A percentile compares a stretch with the other conserved stretches of the same genome.
Evolutionary conservation across 1,284 basidiomycete genomes (phyloP).

Genomic region (Farysia itapuensis): DNA sequence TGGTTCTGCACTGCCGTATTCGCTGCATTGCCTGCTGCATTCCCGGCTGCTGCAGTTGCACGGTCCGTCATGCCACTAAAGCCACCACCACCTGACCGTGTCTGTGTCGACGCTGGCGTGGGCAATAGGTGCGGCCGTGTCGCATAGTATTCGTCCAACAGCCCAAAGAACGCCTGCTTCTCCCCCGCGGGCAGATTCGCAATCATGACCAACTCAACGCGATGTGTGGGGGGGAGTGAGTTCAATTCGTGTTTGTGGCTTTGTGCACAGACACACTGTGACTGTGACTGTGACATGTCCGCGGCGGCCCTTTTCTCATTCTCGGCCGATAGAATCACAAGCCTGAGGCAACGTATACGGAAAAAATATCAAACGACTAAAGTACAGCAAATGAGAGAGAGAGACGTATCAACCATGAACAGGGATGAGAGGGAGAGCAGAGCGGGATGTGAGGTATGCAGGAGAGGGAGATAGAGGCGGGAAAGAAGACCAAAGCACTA

Average conservation of each 20-base stretch:
- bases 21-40: conserved; percentile 21
- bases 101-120: neutral
- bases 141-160: conserved; percentile 53
- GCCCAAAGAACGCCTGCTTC: conserved; percentile 41
- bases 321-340: too few species aligned
- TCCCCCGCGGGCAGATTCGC: conserved; percentile 23
- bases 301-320: too few species aligned
- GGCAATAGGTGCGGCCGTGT: conserved; percentile 37
- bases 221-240: too few species aligned
- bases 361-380: too few species aligned
- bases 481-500: neutral
- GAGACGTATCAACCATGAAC: too few species aligned
- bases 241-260: too few species aligned
- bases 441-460: neutral
- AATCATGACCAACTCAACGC: too few species aligned
- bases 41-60: conserved; percentile 12
- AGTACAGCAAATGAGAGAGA: too few species aligned
- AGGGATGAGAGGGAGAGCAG: neutral
- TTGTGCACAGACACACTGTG: too few species aligned
- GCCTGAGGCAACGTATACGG: too few species aligned
- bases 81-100: neutral
- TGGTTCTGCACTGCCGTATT: conserved; percentile 6
- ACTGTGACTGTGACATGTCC: too few species aligned
- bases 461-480: neutral
- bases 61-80: conserved; percentile 3